phyloP scores from a whole-genome alignment of 345 rosid species.

The Firmiana major region DNA sequence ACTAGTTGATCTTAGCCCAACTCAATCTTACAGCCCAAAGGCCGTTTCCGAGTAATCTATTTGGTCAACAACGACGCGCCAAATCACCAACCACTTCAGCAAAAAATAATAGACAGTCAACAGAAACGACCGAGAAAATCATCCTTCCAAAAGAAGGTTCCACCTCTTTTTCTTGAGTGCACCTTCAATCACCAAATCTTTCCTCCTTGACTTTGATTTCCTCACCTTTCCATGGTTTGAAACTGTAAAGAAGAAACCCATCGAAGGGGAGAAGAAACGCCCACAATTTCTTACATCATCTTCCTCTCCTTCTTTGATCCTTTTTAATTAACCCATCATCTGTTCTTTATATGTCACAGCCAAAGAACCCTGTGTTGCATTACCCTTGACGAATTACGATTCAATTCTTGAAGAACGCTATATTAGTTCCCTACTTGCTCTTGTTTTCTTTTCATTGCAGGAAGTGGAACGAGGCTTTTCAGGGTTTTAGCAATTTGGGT shows the following conservation, averaged over 20 bases:
- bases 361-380: background rate
- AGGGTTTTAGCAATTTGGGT: constrained; percentile 2
- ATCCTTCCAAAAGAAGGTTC: too few relatives aligned
- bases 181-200: background rate
- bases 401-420: background rate
- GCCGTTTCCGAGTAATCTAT: too few relatives aligned
- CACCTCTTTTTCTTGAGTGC: background rate
- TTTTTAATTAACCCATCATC: background rate
- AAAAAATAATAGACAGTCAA: too few relatives aligned
- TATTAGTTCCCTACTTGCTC: background rate
- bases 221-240: background rate
- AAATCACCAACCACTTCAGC: too few relatives aligned
- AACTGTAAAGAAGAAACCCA: background rate
- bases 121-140: too few relatives aligned
- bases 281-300: background rate
- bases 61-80: too few relatives aligned
- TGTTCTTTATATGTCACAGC: background rate
- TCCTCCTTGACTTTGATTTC: background rate
- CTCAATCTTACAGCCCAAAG: too few relatives aligned
- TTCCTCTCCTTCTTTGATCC: background rate
- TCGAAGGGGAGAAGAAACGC: background rate
- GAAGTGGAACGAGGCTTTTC: constrained; percentile 8
- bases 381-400: background rate
- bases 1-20: too few relatives aligned
- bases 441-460: constrained; percentile 9